Base-by-base conservation (phyloP, 305 asterid species). In the Fraxinus floribunda region DNA sequence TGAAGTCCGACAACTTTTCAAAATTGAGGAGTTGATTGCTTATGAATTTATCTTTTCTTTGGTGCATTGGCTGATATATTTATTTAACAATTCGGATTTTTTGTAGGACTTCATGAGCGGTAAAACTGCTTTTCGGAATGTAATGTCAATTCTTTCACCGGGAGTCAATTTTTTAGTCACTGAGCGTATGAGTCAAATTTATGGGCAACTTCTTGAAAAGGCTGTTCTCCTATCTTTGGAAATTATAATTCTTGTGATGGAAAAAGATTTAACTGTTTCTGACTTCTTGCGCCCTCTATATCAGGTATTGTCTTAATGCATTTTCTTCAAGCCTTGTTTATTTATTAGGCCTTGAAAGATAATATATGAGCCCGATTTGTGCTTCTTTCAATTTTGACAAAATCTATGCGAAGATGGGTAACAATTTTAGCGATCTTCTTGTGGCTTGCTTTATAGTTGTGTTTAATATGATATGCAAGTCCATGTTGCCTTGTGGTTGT, bases 71-170 rank as follows among this genome's bases (percentile, higher is more conserved):
- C 46, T 16, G 76, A 71, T 30, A 7, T 32, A 66, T 66, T 26
- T 26, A 15, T 71, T 71, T 32, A 29, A 55, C 30, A 75, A 6
- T 84, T 79, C 85, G 85, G 66, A 76, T 86, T 35, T 57, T 77
- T 73, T 86, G 91, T 94, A 95, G 99, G 99, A 96, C 84, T 93
- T 94, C 85, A 94, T 94, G 99, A 94, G 98, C 80, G 98, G 98
- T 81, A 96, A 90, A 88, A 90, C 91, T 76, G 87, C 93, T 80
- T 94, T 94, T 75, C 90, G 98, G 78, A 96, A 96, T 87, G 85
- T 92, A 80, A 89, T 94, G 98, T 87, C 93, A 60, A 93, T 93
- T 89, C 87, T 96, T 80, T 86, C 86, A 84, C 93, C 93, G 9
- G 99, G 98, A 88, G 99, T 93, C 75, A 89, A 89, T 91, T 86